Evolutionary conservation across 495 filamentous ascomycete genomes (phyloP).

Genomic region (Neurospora tetrasperma): DNA sequence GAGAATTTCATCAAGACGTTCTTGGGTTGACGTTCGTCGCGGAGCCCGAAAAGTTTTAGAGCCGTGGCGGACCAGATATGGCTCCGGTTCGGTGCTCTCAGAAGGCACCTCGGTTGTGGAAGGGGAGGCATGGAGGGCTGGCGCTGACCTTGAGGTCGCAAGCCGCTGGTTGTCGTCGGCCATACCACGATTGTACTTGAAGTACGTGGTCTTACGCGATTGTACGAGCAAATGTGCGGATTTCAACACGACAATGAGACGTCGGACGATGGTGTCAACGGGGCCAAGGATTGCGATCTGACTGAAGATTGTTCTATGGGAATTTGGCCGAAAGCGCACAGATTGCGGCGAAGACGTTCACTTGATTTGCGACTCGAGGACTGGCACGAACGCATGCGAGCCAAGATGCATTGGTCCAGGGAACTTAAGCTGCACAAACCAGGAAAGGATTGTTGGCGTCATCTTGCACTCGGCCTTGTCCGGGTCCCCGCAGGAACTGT

Average conservation of each 20-base stretch:
- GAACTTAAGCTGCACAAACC: neutral
- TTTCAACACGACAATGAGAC: neutral
- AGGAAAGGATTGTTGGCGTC: neutral
- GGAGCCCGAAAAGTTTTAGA: constrained; percentile 7
- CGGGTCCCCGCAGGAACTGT: neutral
- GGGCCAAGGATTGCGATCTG: neutral
- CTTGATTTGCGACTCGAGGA: neutral
- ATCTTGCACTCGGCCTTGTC: neutral
- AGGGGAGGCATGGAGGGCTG: neutral
- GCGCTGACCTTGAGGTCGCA: neutral
- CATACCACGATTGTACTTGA: neutral
- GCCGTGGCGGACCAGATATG: neutral
- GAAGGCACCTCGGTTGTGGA: neutral
- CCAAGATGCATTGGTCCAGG: neutral
- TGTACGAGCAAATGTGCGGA: neutral
- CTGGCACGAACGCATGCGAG: neutral
- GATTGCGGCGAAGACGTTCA: neutral
- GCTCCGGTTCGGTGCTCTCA: neutral
- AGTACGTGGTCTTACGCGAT: neutral
- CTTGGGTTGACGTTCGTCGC: constrained; percentile 25
- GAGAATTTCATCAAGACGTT: constrained; percentile 33
- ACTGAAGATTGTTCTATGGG: neutral
- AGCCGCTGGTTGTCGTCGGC: neutral
- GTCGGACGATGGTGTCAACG: neutral
- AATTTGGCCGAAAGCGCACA: neutral